phyloP scores from a whole-genome alignment of 2,329 filamentous ascomycete genomes.

The Monilinia polystroma region DNA sequence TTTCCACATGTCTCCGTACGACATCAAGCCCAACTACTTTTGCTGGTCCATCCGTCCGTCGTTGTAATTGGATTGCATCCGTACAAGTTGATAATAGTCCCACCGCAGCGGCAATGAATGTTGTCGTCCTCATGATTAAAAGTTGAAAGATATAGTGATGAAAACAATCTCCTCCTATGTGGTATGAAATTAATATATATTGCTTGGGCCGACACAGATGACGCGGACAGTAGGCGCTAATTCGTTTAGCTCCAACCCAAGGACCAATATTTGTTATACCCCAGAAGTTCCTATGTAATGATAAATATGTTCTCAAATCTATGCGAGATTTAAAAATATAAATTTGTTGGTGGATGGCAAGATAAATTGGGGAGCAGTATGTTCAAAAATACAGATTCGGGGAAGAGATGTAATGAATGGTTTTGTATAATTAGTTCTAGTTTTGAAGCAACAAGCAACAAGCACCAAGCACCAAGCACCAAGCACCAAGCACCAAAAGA shows the following conservation, averaged over 20 bases:
- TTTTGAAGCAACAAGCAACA: background rate
- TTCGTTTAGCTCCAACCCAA: conserved; percentile 23
- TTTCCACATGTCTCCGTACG: conserved; percentile 31
- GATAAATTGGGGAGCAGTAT: background rate
- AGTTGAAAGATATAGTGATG: background rate
- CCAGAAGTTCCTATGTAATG: background rate
- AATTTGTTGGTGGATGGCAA: background rate
- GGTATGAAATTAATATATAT: conserved; percentile 17
- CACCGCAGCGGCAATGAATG: conserved; percentile 34
- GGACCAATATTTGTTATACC: conserved; percentile 7
- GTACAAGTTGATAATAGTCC: conserved; percentile 35
- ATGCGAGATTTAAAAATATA: background rate
- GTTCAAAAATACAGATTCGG: conserved; percentile 8
- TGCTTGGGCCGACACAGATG: conserved; percentile 23
- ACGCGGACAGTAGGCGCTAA: conserved; percentile 28
- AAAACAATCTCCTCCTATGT: conserved; percentile 14
- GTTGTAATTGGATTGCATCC: conserved; percentile 35
- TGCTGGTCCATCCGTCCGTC: conserved; percentile 35
- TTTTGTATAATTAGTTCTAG: no score
- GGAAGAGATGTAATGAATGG: background rate
- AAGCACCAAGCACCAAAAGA: conserved; percentile 1
- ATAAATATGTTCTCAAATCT: background rate
- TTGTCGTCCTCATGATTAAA: conserved; percentile 35
- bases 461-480: background rate
- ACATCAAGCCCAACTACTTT: conserved; percentile 39